These are phyloP conservation scores for Selaginella tamariscina DNA, from an alignment of 75 land plant species.

Conservation along the genomic window DNA sequence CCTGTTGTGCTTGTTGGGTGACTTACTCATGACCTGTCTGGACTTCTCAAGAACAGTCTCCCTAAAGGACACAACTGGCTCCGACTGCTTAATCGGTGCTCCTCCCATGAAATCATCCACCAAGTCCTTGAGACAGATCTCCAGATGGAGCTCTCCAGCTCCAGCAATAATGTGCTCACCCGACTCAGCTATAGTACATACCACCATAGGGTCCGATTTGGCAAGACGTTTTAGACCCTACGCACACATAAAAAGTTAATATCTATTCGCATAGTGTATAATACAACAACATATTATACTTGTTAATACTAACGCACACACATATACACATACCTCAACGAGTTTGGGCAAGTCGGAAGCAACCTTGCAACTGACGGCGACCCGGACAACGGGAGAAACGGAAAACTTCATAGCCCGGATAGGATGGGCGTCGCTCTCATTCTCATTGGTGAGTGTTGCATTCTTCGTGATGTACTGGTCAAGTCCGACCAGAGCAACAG, in stretches of 20 bases:
- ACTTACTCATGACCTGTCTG: conserved; percentile 57
- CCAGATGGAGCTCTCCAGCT: conserved; percentile 64
- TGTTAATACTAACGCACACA: no score
- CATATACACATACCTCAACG: no score
- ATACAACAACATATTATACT: no score
- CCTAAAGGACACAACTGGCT: conserved; percentile 55
- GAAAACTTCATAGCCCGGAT: conserved; percentile 76
- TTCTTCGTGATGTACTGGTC: conserved; percentile 75
- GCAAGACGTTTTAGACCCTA: conserved; percentile 54
- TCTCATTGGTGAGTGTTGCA: conserved; percentile 63
- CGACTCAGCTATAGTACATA: conserved; percentile 17
- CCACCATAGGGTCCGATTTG: conserved; percentile 75
- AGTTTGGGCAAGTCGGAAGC: conserved; percentile 66
- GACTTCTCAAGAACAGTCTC: conserved; percentile 61
- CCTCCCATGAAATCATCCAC: conserved; percentile 77
- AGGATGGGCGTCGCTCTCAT: conserved; percentile 66
- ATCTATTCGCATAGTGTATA: no score
- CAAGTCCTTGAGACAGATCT: conserved; percentile 64
- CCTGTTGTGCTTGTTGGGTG: conserved; percentile 64
- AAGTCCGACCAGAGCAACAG: conserved; percentile 75
- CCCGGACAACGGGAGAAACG: conserved; percentile 69
- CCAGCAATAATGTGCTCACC: conserved; percentile 62
- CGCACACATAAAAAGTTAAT: no score
- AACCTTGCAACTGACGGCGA: conserved; percentile 69
- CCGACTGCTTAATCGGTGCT: conserved; percentile 42